Evolutionary conservation across 2,329 filamentous ascomycete species (phyloP).

Genomic region (Fusarium begoniae): DNA sequence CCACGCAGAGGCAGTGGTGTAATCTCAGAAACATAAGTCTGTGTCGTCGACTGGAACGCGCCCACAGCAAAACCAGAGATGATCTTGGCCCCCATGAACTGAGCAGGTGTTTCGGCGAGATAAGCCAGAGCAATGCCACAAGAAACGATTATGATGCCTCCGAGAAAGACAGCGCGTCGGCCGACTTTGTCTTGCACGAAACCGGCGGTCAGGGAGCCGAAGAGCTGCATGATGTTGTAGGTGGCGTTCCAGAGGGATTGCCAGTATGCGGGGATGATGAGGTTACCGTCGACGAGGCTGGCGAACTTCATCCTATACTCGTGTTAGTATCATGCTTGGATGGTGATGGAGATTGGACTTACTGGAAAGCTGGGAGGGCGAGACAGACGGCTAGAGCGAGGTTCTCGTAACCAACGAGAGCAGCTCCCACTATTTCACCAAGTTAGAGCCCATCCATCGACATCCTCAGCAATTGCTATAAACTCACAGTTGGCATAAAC

Average conservation of each 20-base stretch:
- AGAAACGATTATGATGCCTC: neutral
- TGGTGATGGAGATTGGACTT: fast-evolving
- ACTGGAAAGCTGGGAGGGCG: conserved; percentile 7
- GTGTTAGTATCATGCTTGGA: too few species aligned
- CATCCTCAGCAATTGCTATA: fast-evolving
- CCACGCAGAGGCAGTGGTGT: neutral
- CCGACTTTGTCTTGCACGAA: neutral
- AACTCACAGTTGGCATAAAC: neutral
- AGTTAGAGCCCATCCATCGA: neutral
- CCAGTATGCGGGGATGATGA: conserved; percentile 16
- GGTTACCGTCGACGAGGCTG: neutral
- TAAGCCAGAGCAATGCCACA: neutral
- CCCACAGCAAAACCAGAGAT: conserved; percentile 9
- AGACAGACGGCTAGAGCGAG: conserved; percentile 3
- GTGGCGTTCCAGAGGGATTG: conserved; percentile 7
- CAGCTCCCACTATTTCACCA: neutral
- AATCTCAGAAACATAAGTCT: conserved; percentile 16
- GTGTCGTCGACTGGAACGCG: conserved; percentile 8
- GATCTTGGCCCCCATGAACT: conserved; percentile 19
- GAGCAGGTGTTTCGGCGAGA: conserved; percentile 4
- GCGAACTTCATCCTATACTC: neutral
- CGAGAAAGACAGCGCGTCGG: neutral
- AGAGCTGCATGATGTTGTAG: conserved; percentile 15
- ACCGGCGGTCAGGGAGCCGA: neutral
- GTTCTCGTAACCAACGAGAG: conserved; percentile 1